Evolutionary conservation across 805 yeast genomes (phyloP).

Genomic region (Candida jianshihensis): DNA sequence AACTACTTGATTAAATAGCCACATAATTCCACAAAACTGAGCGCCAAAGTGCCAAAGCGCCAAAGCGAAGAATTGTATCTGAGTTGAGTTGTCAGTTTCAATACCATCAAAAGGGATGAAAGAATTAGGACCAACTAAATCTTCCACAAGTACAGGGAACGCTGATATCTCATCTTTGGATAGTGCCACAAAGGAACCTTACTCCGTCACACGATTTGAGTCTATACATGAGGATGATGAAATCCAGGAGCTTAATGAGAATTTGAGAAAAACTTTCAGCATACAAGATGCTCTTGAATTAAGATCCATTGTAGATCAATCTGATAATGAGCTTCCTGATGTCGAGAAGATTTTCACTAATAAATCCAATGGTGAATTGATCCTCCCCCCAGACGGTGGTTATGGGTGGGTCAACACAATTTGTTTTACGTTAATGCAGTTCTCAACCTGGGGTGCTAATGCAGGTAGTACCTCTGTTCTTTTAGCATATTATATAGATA

Average conservation of each 20-base stretch:
- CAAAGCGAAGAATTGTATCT: no score
- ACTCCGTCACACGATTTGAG: neutral
- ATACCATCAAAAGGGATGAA: no score
- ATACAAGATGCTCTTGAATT: slow-evolving; percentile 12
- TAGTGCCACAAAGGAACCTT: neutral
- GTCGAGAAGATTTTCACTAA: slow-evolving; percentile 29
- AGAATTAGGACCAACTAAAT: neutral
- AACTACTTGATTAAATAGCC: no score
- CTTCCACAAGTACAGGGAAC: neutral
- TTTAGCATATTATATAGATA: slow-evolving; percentile 46
- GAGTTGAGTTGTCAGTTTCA: no score
- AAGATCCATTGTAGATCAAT: neutral
- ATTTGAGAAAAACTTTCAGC: slow-evolving; percentile 9
- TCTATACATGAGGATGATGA: slow-evolving; percentile 6
- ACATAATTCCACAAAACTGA: no score
- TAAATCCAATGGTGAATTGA: slow-evolving; percentile 26
- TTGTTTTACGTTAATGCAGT: slow-evolving; percentile 43
- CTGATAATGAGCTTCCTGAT: slow-evolving; percentile 2
- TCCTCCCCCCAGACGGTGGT: slow-evolving; percentile 56
- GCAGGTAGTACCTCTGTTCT: slow-evolving; percentile 42
- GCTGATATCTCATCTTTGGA: neutral
- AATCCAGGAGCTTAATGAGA: slow-evolving; percentile 8
- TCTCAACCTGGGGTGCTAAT: slow-evolving; percentile 70
- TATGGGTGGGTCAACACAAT: slow-evolving; percentile 59
- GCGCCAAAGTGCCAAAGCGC: no score